Conservation (phyloP, 1,284 basidiomycete species). For the Rhodotorula sp. region DNA sequence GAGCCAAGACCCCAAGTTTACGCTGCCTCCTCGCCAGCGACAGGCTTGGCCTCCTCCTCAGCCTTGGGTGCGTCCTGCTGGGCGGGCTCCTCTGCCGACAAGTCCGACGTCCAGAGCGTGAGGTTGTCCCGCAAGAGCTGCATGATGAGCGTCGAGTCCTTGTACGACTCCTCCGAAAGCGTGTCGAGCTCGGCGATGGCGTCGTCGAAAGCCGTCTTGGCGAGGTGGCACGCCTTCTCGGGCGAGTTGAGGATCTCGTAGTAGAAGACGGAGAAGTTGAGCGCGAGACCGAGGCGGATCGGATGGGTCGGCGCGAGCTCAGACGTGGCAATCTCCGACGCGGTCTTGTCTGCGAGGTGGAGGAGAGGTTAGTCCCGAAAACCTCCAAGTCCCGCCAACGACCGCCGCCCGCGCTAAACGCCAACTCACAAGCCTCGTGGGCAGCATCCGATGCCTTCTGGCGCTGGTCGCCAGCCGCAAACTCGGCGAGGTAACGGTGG, state of each 20-base stretch:
- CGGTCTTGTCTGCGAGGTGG: conserved; percentile 71
- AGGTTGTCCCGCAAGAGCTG: conserved; percentile 98
- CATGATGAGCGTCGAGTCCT: conserved; percentile 77
- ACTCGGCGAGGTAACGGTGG: conserved; percentile 99
- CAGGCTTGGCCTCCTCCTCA: conserved; percentile 18
- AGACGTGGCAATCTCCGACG: conserved; percentile 91
- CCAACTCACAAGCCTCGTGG: conserved; percentile 69
- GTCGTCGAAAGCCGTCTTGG: conserved; percentile 99
- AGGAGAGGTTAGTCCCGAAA: not conserved
- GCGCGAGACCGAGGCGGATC: conserved; percentile 96
- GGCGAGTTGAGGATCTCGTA: conserved; percentile 99
- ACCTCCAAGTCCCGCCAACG: too few relatives aligned
- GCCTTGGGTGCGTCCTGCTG: conserved; percentile 28
- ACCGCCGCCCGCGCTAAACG: too few relatives aligned
- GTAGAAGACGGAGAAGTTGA: conserved; percentile 99
- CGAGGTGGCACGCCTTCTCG: conserved; percentile 98
- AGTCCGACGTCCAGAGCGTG: conserved; percentile 55
- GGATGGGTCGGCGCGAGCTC: conserved; percentile 99
- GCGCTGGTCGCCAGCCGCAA: conserved; percentile 97
- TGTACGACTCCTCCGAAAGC: conserved; percentile 99
- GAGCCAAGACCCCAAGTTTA: not conserved
- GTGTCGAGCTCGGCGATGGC: conserved; percentile 99
- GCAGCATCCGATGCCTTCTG: conserved; percentile 90
- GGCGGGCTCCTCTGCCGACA: conserved; percentile 24
- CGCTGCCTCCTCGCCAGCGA: conserved; percentile 8